Conservation (phyloP, 306 rosid genomes). For the Crataegus laevigata region DNA sequence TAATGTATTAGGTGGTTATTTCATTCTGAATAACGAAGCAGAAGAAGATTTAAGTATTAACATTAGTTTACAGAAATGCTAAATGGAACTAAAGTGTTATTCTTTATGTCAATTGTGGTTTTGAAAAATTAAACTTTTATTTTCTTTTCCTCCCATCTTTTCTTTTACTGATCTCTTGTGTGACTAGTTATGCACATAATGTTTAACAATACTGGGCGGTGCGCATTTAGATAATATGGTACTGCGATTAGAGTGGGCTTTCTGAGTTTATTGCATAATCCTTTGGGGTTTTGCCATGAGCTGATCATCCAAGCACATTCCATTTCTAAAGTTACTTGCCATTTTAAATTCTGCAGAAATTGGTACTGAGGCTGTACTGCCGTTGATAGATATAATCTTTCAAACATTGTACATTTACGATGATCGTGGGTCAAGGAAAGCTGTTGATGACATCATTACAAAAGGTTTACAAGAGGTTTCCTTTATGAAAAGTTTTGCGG, state of each 20-base stretch:
- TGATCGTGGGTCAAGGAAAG: constrained; percentile 73
- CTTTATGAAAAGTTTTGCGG: constrained; percentile 91
- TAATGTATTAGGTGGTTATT: not conserved
- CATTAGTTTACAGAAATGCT: not conserved
- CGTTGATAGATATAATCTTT: constrained; percentile 57
- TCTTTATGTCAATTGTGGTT: not conserved
- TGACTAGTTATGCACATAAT: not conserved
- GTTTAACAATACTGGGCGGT: not conserved
- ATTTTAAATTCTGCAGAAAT: constrained; percentile 53
- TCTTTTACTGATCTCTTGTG: not conserved
- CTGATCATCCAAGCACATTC: not conserved
- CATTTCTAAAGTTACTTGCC: not conserved
- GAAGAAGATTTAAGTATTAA: not conserved
- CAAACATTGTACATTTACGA: constrained; percentile 64
- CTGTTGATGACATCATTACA: constrained; percentile 68
- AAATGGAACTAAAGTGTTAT: not conserved
- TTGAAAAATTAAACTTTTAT: not conserved
- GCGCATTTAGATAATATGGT: not conserved
- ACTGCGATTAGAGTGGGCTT: not conserved
- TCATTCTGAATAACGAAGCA: not conserved
- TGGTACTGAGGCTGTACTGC: constrained; percentile 43
- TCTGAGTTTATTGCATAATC: not conserved
- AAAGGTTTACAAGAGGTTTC: constrained; percentile 46
- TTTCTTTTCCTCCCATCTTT: not conserved
- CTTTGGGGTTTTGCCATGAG: not conserved